Conservation (phyloP, 495 filamentous ascomycete species). For the Thermothielavioides terrestris region DNA sequence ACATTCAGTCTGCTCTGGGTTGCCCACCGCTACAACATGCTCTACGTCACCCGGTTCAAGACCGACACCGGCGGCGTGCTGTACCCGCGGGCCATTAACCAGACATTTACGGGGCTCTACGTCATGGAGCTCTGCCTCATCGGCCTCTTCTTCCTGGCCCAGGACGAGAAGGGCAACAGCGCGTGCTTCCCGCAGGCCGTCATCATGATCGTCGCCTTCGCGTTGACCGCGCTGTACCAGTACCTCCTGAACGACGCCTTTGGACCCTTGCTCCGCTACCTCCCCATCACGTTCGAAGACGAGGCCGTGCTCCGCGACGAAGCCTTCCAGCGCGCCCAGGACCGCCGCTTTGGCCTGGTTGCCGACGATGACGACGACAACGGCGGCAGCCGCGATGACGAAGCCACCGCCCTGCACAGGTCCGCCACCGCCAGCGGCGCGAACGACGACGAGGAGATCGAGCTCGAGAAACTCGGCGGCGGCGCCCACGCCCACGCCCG, state of each 20-base stretch:
- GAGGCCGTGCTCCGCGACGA: slow-evolving; percentile 83
- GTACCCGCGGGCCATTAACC: slow-evolving; percentile 90
- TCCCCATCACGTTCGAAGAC: slow-evolving; percentile 94
- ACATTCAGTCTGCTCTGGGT: slow-evolving; percentile 95
- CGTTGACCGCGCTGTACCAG: slow-evolving; percentile 74
- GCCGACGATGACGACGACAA: slow-evolving; percentile 44
- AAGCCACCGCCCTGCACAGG: slow-evolving; percentile 13
- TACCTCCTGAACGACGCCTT: slow-evolving; percentile 77
- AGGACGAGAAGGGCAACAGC: slow-evolving; percentile 48
- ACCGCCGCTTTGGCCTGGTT: slow-evolving; percentile 45
- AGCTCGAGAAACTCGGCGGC: slow-evolving; percentile 43
- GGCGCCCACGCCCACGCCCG: slow-evolving; percentile 10
- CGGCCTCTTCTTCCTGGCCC: slow-evolving; percentile 83
- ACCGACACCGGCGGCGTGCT: slow-evolving; percentile 90
- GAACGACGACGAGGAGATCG: slow-evolving; percentile 41
- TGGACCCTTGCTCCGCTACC: slow-evolving; percentile 73
- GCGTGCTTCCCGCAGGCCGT: slow-evolving; percentile 76
- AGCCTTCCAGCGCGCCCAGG: slow-evolving; percentile 73
- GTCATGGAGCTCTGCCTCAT: slow-evolving; percentile 88
- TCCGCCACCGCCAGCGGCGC: neutral
- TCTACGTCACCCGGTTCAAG: slow-evolving; percentile 87
- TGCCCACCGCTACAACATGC: slow-evolving; percentile 90
- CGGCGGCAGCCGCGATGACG: too few relatives aligned
- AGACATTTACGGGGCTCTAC: slow-evolving; percentile 90
- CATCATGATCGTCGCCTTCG: slow-evolving; percentile 70